Evolutionary conservation across 805 yeast species (phyloP).

Genomic region (Wickerhamomyces ciferrii): DNA sequence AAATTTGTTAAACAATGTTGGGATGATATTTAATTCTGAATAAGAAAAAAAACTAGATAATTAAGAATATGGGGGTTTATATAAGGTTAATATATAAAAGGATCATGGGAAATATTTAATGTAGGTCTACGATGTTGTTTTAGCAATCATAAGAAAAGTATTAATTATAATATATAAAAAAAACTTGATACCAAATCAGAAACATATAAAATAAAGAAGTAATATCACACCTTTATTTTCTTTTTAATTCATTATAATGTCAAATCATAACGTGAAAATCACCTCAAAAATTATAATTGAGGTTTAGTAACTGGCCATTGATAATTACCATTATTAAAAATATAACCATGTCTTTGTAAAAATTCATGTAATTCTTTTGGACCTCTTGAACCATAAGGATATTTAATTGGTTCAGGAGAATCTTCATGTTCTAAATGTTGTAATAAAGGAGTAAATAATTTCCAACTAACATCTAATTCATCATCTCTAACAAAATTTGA

Average conservation of each 20-base stretch:
- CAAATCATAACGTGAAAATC: too few relatives aligned
- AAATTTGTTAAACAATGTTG: constrained; percentile 59
- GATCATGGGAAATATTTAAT: not conserved
- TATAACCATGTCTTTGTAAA: constrained; percentile 67
- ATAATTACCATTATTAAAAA: constrained; percentile 60
- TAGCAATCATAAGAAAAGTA: not conserved
- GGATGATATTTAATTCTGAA: constrained; percentile 7
- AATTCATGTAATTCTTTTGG: constrained; percentile 62
- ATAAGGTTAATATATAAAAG: not conserved
- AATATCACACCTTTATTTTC: too few relatives aligned
- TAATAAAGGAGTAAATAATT: constrained; percentile 85
- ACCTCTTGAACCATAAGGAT: constrained; percentile 90
- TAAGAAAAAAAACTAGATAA: too few relatives aligned
- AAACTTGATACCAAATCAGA: too few relatives aligned
- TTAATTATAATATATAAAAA: constrained; percentile 4
- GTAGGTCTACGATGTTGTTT: too few relatives aligned
- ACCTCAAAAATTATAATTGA: constrained; percentile 1
- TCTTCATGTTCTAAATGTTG: constrained; percentile 68
- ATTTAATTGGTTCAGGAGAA: constrained; percentile 60
- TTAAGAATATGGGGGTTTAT: too few relatives aligned
- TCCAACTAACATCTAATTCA: constrained; percentile 93
- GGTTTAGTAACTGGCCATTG: constrained; percentile 87
- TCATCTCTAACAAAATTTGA: constrained; percentile 98
- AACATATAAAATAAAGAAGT: too few relatives aligned
- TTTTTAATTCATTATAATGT: too few relatives aligned